These are phyloP conservation scores for Tephrocybe rancida DNA, from an alignment of 768 basidiomycete genomes.

Conservation along the genomic window DNA sequence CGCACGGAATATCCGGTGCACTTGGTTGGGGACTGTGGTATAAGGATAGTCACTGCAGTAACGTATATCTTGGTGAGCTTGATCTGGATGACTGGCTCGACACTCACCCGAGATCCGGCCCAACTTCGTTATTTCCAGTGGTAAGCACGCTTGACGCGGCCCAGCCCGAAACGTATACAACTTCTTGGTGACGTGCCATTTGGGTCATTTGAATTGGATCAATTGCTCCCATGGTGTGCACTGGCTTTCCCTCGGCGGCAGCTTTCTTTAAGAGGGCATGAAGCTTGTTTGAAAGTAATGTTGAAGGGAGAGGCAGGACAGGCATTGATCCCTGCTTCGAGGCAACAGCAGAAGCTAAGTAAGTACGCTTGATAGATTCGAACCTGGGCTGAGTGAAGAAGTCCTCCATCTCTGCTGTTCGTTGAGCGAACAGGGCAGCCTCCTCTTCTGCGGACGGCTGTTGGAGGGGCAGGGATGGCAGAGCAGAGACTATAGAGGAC, in stretches of 20 bases:
- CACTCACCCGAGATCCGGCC: constrained; percentile 87
- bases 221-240: constrained; percentile 92
- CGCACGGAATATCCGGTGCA: constrained; percentile 87
- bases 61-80: background rate
- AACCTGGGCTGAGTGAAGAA: constrained; percentile 85
- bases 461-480: constrained; percentile 51
- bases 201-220: constrained; percentile 96
- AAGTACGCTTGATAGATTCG: constrained; percentile 71
- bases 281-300: constrained; percentile 87
- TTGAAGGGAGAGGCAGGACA: constrained; percentile 72
- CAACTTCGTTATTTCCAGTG: constrained; percentile 89
- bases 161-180: constrained; percentile 94
- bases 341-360: constrained; percentile 77
- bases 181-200: constrained; percentile 85
- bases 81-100: constrained; percentile 7
- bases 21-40: constrained; percentile 95
- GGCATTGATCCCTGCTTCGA: constrained; percentile 90
- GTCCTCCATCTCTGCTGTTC: constrained; percentile 61
- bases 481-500: constrained; percentile 40
- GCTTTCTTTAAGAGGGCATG: constrained; percentile 65
- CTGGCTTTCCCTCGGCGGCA: constrained; percentile 62
- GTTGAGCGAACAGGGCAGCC: constrained; percentile 55
- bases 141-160: constrained; percentile 85
- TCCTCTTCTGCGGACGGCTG: constrained; percentile 64
- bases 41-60: constrained; percentile 84